phyloP scores from a whole-genome alignment of 352 stramenopile species.

The Saprolegnia diclina region DNA sequence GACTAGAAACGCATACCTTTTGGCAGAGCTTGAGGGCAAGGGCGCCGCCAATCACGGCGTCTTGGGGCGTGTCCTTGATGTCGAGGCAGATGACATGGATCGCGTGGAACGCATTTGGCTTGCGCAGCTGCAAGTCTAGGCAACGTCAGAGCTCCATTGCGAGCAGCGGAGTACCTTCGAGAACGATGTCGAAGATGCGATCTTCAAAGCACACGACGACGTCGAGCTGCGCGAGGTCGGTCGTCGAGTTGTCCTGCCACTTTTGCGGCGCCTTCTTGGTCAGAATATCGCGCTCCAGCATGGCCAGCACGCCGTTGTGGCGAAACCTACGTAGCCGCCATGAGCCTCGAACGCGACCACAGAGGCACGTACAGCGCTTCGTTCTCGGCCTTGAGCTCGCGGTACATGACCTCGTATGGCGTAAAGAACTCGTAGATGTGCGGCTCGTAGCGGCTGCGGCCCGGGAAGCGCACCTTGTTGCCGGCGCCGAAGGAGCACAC shows the following conservation, averaged over 20 bases:
- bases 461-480: constrained; percentile 52
- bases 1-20: constrained; percentile 25
- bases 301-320: constrained; percentile 63
- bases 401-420: constrained; percentile 59
- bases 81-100: constrained; percentile 80
- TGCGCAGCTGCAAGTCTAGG: constrained; percentile 31
- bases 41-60: constrained; percentile 44
- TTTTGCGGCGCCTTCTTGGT: constrained; percentile 66
- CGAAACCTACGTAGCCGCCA: constrained; percentile 30
- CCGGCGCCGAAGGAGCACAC: constrained; percentile 72
- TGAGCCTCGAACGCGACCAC: not conserved
- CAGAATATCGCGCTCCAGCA: constrained; percentile 65
- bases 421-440: constrained; percentile 64
- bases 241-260: constrained; percentile 62
- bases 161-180: constrained; percentile 39
- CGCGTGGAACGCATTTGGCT: constrained; percentile 32
- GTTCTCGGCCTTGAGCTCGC: constrained; percentile 46
- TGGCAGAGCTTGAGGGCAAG: constrained; percentile 52
- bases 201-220: constrained; percentile 81
- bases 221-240: constrained; percentile 57
- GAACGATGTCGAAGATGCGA: constrained; percentile 63
- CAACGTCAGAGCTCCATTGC: not conserved
- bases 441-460: constrained; percentile 32
- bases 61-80: constrained; percentile 61
- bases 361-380: constrained; percentile 33